Conservation (phyloP, 371 early-diverging fungal genomes). For the Quaeritorhiza haematococci region DNA sequence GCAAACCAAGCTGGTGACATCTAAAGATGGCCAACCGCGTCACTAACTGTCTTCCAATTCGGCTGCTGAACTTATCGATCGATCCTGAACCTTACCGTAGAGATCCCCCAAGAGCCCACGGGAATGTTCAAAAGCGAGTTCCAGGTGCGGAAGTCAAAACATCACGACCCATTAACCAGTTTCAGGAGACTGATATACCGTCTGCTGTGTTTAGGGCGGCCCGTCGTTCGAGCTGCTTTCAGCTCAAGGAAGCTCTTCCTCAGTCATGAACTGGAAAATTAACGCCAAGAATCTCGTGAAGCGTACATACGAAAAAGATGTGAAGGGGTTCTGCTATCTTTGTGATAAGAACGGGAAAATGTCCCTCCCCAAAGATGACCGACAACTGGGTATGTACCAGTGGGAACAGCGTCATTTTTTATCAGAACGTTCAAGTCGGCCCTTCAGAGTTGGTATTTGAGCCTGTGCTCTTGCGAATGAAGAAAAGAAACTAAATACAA, state of each 20-base stretch:
- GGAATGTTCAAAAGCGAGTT: constrained; percentile 1
- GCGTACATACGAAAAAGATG: constrained; percentile 25
- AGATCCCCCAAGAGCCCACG: too few relatives aligned
- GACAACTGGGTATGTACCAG: constrained; percentile 20
- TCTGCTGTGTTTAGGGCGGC: too few relatives aligned
- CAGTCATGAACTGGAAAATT: constrained; percentile 8
- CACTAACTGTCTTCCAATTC: too few relatives aligned
- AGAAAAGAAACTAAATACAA: too few relatives aligned
- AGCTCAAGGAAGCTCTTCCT: constrained; percentile 2
- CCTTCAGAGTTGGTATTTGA: too few relatives aligned
- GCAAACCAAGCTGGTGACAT: too few relatives aligned
- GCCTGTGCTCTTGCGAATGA: neutral
- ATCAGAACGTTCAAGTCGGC: neutral
- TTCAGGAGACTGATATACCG: too few relatives aligned
- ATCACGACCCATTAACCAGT: neutral
- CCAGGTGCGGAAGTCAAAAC: neutral
- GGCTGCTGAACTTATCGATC: too few relatives aligned
- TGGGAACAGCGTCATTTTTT: neutral
- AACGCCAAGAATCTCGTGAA: constrained; percentile 19
- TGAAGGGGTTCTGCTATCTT: constrained; percentile 29
- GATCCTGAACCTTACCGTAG: too few relatives aligned
- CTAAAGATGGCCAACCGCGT: too few relatives aligned
- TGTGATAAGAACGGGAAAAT: constrained; percentile 30
- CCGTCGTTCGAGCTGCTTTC: neutral
- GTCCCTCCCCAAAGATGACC: constrained; percentile 29